Evolutionary conservation across 2,329 filamentous ascomycete genomes (phyloP).

Genomic region (Sarocladiaceae sp.): DNA sequence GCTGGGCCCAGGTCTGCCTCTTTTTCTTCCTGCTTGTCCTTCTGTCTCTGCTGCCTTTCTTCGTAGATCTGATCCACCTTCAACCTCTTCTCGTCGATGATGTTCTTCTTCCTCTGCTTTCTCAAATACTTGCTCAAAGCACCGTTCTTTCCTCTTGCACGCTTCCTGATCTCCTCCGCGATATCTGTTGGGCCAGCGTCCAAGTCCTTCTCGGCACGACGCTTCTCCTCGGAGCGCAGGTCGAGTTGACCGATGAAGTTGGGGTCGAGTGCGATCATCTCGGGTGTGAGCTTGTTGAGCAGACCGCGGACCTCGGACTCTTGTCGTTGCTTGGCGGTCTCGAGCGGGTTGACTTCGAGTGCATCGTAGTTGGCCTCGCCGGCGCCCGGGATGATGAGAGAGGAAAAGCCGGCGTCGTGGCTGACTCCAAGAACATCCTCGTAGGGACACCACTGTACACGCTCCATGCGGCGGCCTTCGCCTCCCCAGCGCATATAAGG

Average conservation of each 20-base stretch:
- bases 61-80: conserved; percentile 80
- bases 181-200: conserved; percentile 61
- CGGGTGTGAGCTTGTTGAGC: conserved; percentile 90
- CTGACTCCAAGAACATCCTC: conserved; percentile 88
- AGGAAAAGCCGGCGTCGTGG: conserved; percentile 83
- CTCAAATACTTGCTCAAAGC: conserved; percentile 82
- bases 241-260: conserved; percentile 89
- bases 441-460: conserved; percentile 87
- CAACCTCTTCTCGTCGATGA: conserved; percentile 92
- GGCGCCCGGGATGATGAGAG: conserved; percentile 86
- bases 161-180: conserved; percentile 65
- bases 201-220: conserved; percentile 71
- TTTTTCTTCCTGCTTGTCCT: conserved; percentile 58
- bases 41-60: conserved; percentile 63
- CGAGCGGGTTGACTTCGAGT: conserved; percentile 91
- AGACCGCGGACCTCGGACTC: conserved; percentile 86
- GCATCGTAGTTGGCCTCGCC: conserved; percentile 96
- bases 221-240: conserved; percentile 71
- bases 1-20: conserved; percentile 79
- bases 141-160: conserved; percentile 84
- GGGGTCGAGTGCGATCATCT: conserved; percentile 95
- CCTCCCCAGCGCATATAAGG: conserved; percentile 95
- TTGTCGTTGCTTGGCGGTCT: conserved; percentile 86
- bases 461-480: conserved; percentile 75
- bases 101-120: conserved; percentile 88